These are phyloP conservation scores for Colletotrichum graminicola DNA, from an alignment of 2,329 filamentous ascomycete species.

Conservation along the genomic window DNA sequence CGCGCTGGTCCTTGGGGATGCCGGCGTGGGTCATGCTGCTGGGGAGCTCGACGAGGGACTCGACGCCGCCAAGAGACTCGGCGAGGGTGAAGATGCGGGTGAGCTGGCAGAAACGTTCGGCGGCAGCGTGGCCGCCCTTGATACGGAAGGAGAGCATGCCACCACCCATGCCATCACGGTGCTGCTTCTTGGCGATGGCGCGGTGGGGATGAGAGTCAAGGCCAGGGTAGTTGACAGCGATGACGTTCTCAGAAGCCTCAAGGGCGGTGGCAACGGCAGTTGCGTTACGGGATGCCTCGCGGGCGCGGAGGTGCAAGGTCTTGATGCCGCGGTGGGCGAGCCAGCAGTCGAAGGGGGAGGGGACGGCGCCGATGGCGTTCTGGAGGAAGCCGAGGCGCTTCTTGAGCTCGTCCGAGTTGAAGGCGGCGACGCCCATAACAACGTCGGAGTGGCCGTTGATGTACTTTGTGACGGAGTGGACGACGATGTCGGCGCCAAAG, in stretches of 20 bases:
- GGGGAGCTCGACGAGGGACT: slow-evolving; percentile 91
- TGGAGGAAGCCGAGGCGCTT: slow-evolving; percentile 89
- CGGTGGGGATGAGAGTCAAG: slow-evolving; percentile 89
- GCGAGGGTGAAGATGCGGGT: slow-evolving; percentile 94
- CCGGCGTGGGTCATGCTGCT: slow-evolving; percentile 97
- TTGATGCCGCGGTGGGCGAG: slow-evolving; percentile 97
- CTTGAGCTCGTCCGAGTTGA: slow-evolving; percentile 86
- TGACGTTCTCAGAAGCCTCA: slow-evolving; percentile 82
- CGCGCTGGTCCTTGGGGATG: slow-evolving; percentile 89
- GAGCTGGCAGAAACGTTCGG: slow-evolving; percentile 90
- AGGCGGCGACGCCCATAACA: slow-evolving; percentile 96
- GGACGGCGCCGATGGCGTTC: slow-evolving; percentile 96
- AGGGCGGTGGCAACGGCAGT: slow-evolving; percentile 81
- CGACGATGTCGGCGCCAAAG: slow-evolving; percentile 95
- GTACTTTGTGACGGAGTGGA: slow-evolving; percentile 98
- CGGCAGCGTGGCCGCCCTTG: slow-evolving; percentile 84
- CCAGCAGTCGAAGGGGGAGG: slow-evolving; percentile 97
- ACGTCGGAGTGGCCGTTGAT: slow-evolving; percentile 98
- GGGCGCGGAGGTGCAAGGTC: slow-evolving; percentile 92
- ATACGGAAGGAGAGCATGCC: slow-evolving; percentile 98
- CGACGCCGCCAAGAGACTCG: slow-evolving; percentile 91
- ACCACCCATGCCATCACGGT: slow-evolving; percentile 93
- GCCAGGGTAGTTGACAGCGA: slow-evolving; percentile 95
- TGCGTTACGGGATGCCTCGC: slow-evolving; percentile 87
- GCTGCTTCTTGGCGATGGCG: slow-evolving; percentile 87